phyloP scores from a whole-genome alignment of 2,329 filamentous ascomycete genomes.

The Arthrobotrys musiformis region DNA sequence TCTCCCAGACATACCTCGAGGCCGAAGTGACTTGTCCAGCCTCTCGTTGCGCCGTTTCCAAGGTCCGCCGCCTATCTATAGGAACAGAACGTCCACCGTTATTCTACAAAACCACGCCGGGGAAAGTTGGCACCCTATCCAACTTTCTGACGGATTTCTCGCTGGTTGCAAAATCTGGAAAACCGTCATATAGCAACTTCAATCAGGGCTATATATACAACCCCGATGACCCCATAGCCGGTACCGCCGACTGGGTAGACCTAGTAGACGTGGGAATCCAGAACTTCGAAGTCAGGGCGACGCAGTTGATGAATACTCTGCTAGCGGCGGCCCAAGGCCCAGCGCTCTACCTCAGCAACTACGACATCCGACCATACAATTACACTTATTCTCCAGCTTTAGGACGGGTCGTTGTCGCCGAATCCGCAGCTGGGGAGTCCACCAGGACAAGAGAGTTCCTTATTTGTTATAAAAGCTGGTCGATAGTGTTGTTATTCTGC shows the following conservation, averaged over 20 bases:
- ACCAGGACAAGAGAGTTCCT: neutral
- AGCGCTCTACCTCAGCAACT: neutral
- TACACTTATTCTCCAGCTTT: neutral
- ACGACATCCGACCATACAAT: neutral
- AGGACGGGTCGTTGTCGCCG: neutral
- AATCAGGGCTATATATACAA: conserved; percentile 14
- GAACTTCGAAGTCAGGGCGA: neutral
- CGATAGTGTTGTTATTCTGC: neutral
- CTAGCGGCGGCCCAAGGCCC: neutral
- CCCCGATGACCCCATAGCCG: neutral
- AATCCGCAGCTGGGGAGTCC: neutral
- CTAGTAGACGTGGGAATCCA: neutral
- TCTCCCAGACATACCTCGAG: conserved; percentile 1
- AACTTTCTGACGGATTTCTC: conserved; percentile 2
- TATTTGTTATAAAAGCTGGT: neutral
- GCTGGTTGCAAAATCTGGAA: neutral
- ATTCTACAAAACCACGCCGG: neutral
- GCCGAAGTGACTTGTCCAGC: neutral
- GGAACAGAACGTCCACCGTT: neutral
- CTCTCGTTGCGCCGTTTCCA: neutral
- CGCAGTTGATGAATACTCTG: conserved; percentile 8
- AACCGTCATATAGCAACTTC: neutral
- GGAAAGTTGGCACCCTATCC: neutral
- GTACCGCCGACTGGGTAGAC: neutral
- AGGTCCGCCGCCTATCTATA: neutral